Evolutionary conservation across 139 green algal genomes (phyloP).

Genomic region (Yamagishiella unicocca): DNA sequence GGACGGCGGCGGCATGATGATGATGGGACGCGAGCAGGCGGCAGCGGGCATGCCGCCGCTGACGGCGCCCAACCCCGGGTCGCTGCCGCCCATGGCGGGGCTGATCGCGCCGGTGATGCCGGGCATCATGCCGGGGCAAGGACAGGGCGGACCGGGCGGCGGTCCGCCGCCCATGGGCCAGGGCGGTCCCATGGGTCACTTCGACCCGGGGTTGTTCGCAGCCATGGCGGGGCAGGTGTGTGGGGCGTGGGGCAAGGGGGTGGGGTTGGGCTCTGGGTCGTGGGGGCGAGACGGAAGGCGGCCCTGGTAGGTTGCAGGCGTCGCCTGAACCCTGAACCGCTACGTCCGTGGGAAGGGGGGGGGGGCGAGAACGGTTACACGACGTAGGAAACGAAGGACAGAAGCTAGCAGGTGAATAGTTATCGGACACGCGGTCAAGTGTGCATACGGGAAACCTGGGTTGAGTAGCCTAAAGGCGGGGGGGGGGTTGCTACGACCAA

Average conservation of each 20-base stretch:
- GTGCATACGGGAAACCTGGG: too few relatives aligned
- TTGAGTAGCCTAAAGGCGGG: too few relatives aligned
- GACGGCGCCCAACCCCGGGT: not conserved
- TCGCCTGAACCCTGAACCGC: too few relatives aligned
- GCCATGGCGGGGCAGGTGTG: not conserved
- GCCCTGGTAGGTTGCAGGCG: too few relatives aligned
- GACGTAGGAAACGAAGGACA: too few relatives aligned
- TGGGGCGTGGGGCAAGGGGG: not conserved
- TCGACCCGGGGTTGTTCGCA: not conserved
- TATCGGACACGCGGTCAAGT: too few relatives aligned
- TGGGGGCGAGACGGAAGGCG: too few relatives aligned
- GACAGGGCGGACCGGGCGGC: not conserved
- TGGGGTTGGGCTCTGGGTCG: not conserved
- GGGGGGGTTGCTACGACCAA: too few relatives aligned
- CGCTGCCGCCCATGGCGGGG: slow-evolving; percentile 25
- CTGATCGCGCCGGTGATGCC: slow-evolving; percentile 36
- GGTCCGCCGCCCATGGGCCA: not conserved
- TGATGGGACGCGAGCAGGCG: not conserved
- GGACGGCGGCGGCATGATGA: not conserved
- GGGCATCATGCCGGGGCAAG: not conserved
- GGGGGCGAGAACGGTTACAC: too few relatives aligned
- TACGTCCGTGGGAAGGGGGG: too few relatives aligned
- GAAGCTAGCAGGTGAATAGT: too few relatives aligned
- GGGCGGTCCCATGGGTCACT: slow-evolving; percentile 22
- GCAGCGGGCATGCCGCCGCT: not conserved